Evolutionary conservation across 805 yeast genomes (phyloP).

Genomic region (Lipomyces chichibuensis): DNA sequence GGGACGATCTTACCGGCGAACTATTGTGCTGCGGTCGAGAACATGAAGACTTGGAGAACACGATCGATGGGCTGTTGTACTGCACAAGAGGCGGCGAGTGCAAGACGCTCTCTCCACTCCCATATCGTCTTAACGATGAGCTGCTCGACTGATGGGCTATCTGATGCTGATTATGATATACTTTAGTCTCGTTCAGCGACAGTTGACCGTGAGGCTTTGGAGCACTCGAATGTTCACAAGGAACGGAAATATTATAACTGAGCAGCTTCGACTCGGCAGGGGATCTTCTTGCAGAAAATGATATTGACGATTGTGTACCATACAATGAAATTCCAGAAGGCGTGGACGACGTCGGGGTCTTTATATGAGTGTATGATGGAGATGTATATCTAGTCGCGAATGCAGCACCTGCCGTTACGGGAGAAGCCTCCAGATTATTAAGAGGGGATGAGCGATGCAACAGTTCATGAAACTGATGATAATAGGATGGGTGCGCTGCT

Average conservation of each 20-base stretch:
- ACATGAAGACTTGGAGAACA: too few relatives aligned
- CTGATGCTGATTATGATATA: not conserved
- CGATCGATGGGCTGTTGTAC: too few relatives aligned
- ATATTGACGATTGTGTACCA: not conserved
- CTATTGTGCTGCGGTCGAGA: not conserved
- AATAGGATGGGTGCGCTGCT: too few relatives aligned
- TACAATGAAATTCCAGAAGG: not conserved
- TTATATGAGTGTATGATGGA: not conserved
- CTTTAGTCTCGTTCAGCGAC: not conserved
- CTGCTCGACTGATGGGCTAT: not conserved
- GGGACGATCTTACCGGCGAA: too few relatives aligned
- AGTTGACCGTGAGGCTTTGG: not conserved
- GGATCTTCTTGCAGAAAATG: too few relatives aligned
- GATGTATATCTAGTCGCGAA: not conserved
- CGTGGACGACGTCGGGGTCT: not conserved
- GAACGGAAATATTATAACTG: not conserved
- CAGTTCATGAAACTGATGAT: too few relatives aligned
- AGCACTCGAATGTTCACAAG: not conserved
- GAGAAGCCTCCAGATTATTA: too few relatives aligned
- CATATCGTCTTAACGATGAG: not conserved
- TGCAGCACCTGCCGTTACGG: too few relatives aligned
- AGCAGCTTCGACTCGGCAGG: not conserved
- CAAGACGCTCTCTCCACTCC: not conserved
- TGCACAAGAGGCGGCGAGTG: not conserved
- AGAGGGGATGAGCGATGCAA: too few relatives aligned